Conservation (phyloP, 2,329 filamentous ascomycete genomes). For the Gliomastix tumulicola region DNA sequence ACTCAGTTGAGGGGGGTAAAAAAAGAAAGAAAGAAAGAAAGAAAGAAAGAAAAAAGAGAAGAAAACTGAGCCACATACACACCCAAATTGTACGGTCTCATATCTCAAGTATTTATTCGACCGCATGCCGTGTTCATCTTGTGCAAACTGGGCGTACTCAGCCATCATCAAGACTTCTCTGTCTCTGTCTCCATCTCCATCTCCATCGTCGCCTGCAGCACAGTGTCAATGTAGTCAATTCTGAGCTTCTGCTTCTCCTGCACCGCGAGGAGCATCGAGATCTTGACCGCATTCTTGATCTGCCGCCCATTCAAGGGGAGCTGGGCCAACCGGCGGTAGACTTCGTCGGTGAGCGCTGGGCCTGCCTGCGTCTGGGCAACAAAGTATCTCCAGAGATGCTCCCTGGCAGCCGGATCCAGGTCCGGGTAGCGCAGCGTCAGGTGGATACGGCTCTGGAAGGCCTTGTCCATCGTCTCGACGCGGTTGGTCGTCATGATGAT, state of each 20-base stretch:
- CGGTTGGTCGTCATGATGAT: slow-evolving; percentile 43
- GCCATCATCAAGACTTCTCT: too few relatives aligned
- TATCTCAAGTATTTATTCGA: too few relatives aligned
- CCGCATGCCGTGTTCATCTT: too few relatives aligned
- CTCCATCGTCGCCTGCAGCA: background rate
- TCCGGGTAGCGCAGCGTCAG: background rate
- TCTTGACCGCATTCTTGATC: slow-evolving; percentile 39
- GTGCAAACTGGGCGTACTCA: too few relatives aligned
- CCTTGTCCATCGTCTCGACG: slow-evolving; percentile 34
- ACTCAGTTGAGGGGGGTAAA: too few relatives aligned
- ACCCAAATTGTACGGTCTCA: too few relatives aligned
- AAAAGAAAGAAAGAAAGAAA: too few relatives aligned
- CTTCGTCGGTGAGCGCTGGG: slow-evolving; percentile 13
- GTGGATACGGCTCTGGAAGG: slow-evolving; percentile 22
- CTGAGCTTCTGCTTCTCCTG: background rate
- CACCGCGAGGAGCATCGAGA: background rate
- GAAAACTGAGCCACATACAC: too few relatives aligned
- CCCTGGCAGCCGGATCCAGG: background rate
- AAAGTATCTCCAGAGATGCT: slow-evolving; percentile 4
- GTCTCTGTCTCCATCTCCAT: too few relatives aligned
- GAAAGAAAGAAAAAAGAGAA: too few relatives aligned
- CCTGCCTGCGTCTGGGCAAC: slow-evolving; percentile 17
- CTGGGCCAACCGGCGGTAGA: slow-evolving; percentile 19
- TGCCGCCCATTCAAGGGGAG: slow-evolving; percentile 40
- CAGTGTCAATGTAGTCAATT: background rate